Evolutionary conservation across 192 early-diverging fungal species (phyloP).

Genomic region (Mycoemilia scoparia): DNA sequence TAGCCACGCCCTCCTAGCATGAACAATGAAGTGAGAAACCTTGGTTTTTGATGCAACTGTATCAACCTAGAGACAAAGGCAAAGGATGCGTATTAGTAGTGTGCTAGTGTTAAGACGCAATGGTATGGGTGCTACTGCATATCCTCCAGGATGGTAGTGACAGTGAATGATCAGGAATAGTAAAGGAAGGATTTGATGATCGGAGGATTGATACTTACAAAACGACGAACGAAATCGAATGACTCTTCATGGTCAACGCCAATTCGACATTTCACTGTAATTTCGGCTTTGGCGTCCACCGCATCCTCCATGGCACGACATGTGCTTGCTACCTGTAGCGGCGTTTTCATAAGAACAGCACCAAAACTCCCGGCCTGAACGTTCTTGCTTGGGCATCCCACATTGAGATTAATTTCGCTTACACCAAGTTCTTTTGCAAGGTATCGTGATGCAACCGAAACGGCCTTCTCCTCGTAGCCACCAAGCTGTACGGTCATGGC

Average conservation of each 20-base stretch:
- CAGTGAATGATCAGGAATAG: neutral
- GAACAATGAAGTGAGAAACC: constrained; percentile 46
- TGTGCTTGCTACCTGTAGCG: constrained; percentile 32
- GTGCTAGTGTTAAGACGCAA: neutral
- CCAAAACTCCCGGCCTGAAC: constrained; percentile 50
- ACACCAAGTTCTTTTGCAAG: constrained; percentile 36
- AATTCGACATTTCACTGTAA: constrained; percentile 60
- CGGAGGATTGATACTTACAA: no score
- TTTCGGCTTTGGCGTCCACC: constrained; percentile 11
- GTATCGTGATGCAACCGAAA: constrained; percentile 9
- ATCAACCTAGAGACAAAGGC: constrained; percentile 3
- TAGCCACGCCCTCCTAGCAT: constrained; percentile 51
- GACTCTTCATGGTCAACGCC: constrained; percentile 53
- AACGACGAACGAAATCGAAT: constrained; percentile 31
- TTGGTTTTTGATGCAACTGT: constrained; percentile 13
- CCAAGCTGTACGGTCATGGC: constrained; percentile 25
- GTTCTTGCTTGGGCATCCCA: constrained; percentile 50
- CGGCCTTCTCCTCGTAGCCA: constrained; percentile 12
- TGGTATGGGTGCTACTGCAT: no score
- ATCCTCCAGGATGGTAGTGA: constrained; percentile 23
- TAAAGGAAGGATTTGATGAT: constrained; percentile 7
- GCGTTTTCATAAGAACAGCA: constrained; percentile 51
- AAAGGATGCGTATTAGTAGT: neutral
- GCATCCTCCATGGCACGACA: constrained; percentile 33
- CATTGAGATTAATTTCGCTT: constrained; percentile 47